Evolutionary conservation across 176 grass and related monocot species (phyloP), one percentile per base, ranked within the genome.

Genomic region (Rhipidocladum racemiflorum): DNA sequence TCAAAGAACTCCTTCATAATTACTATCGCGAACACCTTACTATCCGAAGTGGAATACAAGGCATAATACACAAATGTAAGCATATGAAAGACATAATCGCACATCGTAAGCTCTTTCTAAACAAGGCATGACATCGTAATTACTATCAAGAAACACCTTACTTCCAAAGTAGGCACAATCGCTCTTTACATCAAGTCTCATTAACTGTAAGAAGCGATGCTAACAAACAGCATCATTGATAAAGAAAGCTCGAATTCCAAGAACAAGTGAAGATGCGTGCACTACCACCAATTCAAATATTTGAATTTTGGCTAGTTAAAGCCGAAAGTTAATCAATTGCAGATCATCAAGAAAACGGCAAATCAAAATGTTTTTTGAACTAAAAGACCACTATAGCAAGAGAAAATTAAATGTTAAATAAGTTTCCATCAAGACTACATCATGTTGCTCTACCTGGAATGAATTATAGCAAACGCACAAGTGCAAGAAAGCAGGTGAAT

Each of bases 381-480:
- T 28, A 44, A 3, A 34, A n/a, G 17, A 10, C 30, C 9, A 12
- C 6, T 20, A 1, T 70, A 44, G 24, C 16, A 13, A 18, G 8
- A 28, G 51, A n/a, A n/a, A n/a, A n/a, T n/a, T n/a, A n/a, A n/a
- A n/a, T n/a, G n/a, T n/a, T n/a, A n/a, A n/a, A n/a, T 55, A 59
- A 17, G 36, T 28, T 18, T 29, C 18, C 3, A 16, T 1, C 8
- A 15, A 18, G 3, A 66, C 21, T n/a, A n/a, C 23, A 4, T 75
- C n/a, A n/a, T 43, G 45, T 67, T 77, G 55, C 14, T 23, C 63
- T 84, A 93, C 93, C 91, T 70, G 94, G 94, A 87, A 97, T 72
- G 42, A 81, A 56, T 84, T 89, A 91, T 43, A 97, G 68, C 14
- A 97, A 70, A 68, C 91, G 81, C 54, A 97, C 27, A 59, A 93